Percentiles rank a stretch among this genome's conserved stretches.
phyloP scores from a whole-genome alignment of 1,139 yeast species.

The Magnusiomyces magnusii region DNA sequence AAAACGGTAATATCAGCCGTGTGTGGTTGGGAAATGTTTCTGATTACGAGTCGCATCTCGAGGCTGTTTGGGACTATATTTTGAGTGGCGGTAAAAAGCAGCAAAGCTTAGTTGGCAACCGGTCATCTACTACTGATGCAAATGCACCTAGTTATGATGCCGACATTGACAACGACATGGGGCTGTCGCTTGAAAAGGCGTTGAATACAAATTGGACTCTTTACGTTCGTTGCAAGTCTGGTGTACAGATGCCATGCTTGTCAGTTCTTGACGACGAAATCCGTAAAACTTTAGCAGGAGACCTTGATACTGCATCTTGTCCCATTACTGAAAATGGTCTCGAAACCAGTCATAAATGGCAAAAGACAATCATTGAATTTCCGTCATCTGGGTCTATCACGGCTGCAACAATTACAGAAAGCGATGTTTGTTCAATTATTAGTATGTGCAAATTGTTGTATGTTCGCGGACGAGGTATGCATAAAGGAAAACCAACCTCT shows the following conservation, averaged over 20 bases:
- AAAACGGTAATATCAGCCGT: conserved; percentile 27
- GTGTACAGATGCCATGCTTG: conserved; percentile 47
- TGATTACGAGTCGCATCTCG: conserved; percentile 38
- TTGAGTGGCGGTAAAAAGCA: conserved; percentile 1
- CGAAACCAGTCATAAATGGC: conserved; percentile 3
- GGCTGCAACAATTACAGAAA: conserved; percentile 21
- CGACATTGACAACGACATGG: background rate
- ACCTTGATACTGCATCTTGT: conserved; percentile 36
- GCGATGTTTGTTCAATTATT: conserved; percentile 23
- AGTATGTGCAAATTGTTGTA: conserved; percentile 32
- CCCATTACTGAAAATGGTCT: conserved; percentile 10
- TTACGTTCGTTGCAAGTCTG: conserved; percentile 40
- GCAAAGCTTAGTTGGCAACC: background rate
- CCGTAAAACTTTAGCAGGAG: conserved; percentile 19
- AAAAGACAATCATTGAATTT: conserved; percentile 41
- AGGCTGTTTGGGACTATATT: conserved; percentile 14
- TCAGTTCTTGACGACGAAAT: conserved; percentile 26
- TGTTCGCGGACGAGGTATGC: conserved; percentile 23
- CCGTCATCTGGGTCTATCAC: conserved; percentile 63
- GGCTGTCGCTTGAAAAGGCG: background rate
- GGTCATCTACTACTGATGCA: background rate
- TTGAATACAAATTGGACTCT: conserved; percentile 30
- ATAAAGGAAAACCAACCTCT: conserved; percentile 22
- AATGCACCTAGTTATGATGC: background rate
- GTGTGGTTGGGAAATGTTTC: conserved; percentile 78